Evolutionary conservation across 208 protist genomes (phyloP), one percentile per base, ranked within the genome.

Genomic region (Balamuthia mandrillaris): DNA sequence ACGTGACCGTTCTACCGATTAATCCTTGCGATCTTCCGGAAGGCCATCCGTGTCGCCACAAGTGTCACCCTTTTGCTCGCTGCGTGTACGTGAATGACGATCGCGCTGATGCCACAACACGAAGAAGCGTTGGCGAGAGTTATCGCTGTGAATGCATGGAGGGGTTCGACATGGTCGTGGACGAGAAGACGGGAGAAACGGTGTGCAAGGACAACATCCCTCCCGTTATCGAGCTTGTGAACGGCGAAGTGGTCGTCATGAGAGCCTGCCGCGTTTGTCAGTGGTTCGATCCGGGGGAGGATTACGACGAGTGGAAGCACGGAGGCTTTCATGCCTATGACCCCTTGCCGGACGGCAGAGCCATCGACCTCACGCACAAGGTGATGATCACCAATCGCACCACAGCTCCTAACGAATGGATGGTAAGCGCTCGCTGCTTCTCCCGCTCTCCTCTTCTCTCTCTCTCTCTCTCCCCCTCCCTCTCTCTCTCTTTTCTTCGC

Each of bases 11-110:
- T 42, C 42, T 51, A 35, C 37, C 63, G 24, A 47, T 72, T 42
- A 72, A 72, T 42, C 63, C 63, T 1, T 72, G 63, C 63, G 63
- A 72, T 18, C 63, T 72, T 35, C 63, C 63, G n/a, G 37, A 35
- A 12, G 63, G 63, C 63, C 63, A 72, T 42, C 31, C 18, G n/a
- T 72, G 63, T 42, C 37, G 63, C 16, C 63, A 72, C 63, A 72
- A 72, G 63, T 72, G 63, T 42, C 63, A 72, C 63, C 63, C 63
- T 10, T 72, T 51, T 29, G 63, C 63, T 4, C 1, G 33, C n/a
- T 72, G 63, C 39, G 63, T 72, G 4, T 72, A 51, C 63, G 39
- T 72, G 24, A 42, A 42, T 2, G n/a, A n/a, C n/a, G n/a, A n/a
- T n/a, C n/a, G n/a, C n/a, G n/a, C n/a, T n/a, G n/a, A n/a, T n/a